Evolutionary conservation across 768 basidiomycete genomes (phyloP).

Genomic region (Cantharellus cinnabarinus): DNA sequence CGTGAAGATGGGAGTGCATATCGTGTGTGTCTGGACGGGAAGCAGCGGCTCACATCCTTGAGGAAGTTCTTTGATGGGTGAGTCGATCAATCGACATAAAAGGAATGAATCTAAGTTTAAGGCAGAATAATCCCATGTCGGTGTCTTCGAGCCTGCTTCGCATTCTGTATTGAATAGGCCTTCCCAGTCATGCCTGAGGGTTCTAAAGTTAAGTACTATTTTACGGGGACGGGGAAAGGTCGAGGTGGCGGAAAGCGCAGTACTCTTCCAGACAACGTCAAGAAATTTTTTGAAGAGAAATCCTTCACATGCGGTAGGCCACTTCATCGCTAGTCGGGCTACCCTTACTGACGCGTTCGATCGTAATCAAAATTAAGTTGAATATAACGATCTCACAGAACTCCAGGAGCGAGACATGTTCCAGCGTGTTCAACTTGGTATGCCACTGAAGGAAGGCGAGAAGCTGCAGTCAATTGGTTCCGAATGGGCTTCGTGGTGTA

Average conservation of each 20-base stretch:
- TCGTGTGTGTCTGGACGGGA: constrained; percentile 37
- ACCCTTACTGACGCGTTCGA: too few species aligned
- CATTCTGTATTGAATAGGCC: background rate
- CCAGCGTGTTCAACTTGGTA: constrained; percentile 17
- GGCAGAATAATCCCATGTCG: background rate
- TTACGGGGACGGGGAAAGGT: constrained; percentile 16
- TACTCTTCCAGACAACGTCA: constrained; percentile 34
- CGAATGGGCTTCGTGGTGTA: background rate
- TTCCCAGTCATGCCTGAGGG: constrained; percentile 7
- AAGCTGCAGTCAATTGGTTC: background rate
- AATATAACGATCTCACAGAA: constrained; percentile 36
- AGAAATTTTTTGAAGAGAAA: constrained; percentile 46
- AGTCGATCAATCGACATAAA: constrained; percentile 33
- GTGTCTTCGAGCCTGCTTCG: background rate
- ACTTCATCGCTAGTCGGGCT: background rate
- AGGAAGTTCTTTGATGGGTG: constrained; percentile 16
- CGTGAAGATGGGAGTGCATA: constrained; percentile 22
- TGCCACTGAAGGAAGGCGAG: background rate
- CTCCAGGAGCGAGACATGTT: constrained; percentile 47
- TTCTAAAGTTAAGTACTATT: constrained; percentile 34
- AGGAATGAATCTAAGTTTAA: constrained; percentile 8
- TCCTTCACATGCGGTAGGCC: constrained; percentile 12
- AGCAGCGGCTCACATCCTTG: constrained; percentile 59
- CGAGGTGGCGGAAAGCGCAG: constrained; percentile 6
- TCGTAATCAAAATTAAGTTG: background rate